Evolutionary conservation across 768 basidiomycete genomes (phyloP).

Genomic region (Calocybe indica): DNA sequence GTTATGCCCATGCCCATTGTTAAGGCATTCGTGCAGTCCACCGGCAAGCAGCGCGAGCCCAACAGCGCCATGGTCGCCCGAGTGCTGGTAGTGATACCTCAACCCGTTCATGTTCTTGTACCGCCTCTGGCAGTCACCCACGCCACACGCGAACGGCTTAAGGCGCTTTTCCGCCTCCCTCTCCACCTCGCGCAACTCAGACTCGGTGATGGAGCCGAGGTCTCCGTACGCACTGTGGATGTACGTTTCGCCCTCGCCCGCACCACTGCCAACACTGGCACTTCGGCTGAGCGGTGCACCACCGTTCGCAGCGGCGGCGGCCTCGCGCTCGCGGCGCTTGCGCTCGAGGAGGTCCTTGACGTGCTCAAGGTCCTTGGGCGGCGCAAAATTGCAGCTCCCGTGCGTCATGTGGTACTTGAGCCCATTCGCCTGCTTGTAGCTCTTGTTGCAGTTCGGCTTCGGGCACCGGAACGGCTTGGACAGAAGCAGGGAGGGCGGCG

Average conservation of each 20-base stretch:
- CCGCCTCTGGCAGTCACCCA: constrained; percentile 78
- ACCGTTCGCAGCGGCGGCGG: constrained; percentile 4
- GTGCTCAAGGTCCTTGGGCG: constrained; percentile 78
- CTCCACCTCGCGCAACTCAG: constrained; percentile 67
- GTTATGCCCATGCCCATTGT: constrained; percentile 1
- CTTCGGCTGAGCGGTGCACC: background rate
- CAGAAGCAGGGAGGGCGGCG: constrained; percentile 45
- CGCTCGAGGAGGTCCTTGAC: constrained; percentile 66
- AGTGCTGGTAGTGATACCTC: constrained; percentile 94
- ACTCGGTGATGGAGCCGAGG: constrained; percentile 49
- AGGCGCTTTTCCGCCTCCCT: constrained; percentile 79
- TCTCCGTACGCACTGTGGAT: constrained; percentile 22
- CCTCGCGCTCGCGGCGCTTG: constrained; percentile 37
- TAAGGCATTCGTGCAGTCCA: constrained; percentile 49
- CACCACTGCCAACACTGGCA: background rate
- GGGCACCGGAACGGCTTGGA: constrained; percentile 92
- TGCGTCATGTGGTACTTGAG: constrained; percentile 94
- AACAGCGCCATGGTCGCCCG: constrained; percentile 89
- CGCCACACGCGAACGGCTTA: constrained; percentile 85
- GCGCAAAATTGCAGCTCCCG: constrained; percentile 90
- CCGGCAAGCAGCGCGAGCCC: constrained; percentile 81
- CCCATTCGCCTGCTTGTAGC: constrained; percentile 93
- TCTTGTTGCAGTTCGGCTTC: constrained; percentile 92
- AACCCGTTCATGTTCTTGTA: constrained; percentile 99
- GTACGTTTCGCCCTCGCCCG: constrained; percentile 2